phyloP scores from a whole-genome alignment of 768 basidiomycete genomes.

The Suillus tomentosus region DNA sequence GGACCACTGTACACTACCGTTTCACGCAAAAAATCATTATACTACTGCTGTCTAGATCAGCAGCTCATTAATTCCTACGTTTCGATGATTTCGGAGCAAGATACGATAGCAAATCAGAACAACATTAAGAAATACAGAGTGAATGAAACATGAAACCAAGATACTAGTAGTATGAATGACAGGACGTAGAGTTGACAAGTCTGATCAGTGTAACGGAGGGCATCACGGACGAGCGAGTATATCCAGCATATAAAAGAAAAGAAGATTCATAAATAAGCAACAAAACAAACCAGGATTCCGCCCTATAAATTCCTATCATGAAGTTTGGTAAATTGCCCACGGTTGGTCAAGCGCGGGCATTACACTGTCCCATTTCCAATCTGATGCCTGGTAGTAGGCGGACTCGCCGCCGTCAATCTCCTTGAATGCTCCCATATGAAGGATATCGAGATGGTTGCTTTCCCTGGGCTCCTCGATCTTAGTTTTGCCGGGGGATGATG shows the following conservation, averaged over 20 bases:
- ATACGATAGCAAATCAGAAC: constrained; percentile 60
- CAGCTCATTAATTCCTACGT: constrained; percentile 9
- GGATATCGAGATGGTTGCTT: constrained; percentile 44
- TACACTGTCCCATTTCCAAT: constrained; percentile 74
- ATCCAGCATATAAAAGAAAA: constrained; percentile 46
- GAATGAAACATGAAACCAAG: constrained; percentile 43
- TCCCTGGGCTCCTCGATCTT: constrained; percentile 51
- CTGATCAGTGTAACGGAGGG: constrained; percentile 32
- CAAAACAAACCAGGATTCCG: constrained; percentile 17
- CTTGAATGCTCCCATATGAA: constrained; percentile 62
- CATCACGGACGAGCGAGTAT: constrained; percentile 38
- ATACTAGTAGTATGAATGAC: constrained; percentile 42
- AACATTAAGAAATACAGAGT: constrained; percentile 61
- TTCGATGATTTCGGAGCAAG: constrained; percentile 35
- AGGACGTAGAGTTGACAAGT: constrained; percentile 27
- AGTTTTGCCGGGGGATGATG: constrained; percentile 47
- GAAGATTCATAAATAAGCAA: constrained; percentile 29
- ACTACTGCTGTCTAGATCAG: constrained; percentile 7
- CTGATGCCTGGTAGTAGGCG: constrained; percentile 54
- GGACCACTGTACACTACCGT: constrained; percentile 9
- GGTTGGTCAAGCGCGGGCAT: constrained; percentile 68
- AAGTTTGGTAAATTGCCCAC: constrained; percentile 64
- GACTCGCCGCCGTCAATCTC: constrained; percentile 79
- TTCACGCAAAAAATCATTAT: constrained; percentile 2
- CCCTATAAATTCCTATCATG: constrained; percentile 45